Conservation (phyloP, 2,329 filamentous ascomycete species). For the Clarireedia hainanense region DNA sequence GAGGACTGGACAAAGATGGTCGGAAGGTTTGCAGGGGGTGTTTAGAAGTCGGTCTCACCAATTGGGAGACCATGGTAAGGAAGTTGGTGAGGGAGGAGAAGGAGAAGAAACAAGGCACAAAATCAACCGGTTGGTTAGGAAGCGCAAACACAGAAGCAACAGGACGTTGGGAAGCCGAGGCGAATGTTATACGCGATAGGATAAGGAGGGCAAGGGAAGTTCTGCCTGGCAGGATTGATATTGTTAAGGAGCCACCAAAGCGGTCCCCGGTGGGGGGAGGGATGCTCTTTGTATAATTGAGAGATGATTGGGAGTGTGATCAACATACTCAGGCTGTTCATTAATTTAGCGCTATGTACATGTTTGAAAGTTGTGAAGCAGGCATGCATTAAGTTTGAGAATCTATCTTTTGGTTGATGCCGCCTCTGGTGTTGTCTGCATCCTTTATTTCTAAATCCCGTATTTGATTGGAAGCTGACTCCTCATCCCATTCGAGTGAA, state of each 20-base stretch:
- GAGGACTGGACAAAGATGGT: constrained; percentile 27
- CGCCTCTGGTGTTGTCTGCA: too few relatives aligned
- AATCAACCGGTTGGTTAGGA: constrained; percentile 23
- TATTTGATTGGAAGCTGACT: too few relatives aligned
- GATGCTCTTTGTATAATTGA: neutral
- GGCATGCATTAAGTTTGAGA: too few relatives aligned
- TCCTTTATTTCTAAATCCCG: too few relatives aligned
- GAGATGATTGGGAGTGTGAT: neutral
- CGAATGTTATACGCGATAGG: constrained; percentile 27
- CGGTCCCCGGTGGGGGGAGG: neutral
- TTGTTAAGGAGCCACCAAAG: neutral
- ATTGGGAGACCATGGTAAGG: constrained; percentile 77
- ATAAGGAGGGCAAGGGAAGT: constrained; percentile 20
- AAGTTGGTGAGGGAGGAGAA: constrained; percentile 41
- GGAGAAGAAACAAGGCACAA: constrained; percentile 13
- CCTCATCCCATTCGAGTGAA: too few relatives aligned
- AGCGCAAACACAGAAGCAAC: constrained; percentile 18
- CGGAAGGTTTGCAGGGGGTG: constrained; percentile 67
- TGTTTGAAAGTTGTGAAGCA: too few relatives aligned
- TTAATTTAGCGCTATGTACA: too few relatives aligned
- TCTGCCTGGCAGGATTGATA: neutral
- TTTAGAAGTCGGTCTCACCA: constrained; percentile 64
- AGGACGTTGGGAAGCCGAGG: constrained; percentile 31
- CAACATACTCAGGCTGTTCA: too few relatives aligned
- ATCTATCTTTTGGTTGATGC: too few relatives aligned